Evolutionary conservation across 495 filamentous ascomycete genomes (phyloP), one percentile per base, ranked within the genome.

Genomic region (Haplographium delicatum): DNA sequence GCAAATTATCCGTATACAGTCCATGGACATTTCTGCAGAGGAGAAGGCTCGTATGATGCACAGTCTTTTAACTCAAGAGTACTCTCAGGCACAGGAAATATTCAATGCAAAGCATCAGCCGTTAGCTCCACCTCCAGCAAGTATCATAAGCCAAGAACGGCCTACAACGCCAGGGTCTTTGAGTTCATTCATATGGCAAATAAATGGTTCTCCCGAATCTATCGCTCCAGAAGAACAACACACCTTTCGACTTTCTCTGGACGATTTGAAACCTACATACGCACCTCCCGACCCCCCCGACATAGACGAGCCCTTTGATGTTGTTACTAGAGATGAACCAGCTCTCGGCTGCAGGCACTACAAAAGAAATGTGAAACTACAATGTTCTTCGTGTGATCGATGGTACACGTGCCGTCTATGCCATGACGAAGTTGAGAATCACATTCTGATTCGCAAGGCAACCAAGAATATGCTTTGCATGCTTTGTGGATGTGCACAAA

Each of bases 401-500:
- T 99, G 94, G 94, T 91, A 95, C 58, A 89, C 94, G 0, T 99
- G 93, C 60, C 84, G 93, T 18, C 85, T 96, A 64, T 99, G 93
- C 63, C 93, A 99, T 63, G 91, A 99, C 57, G 83, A 81, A 35
- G 77, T 75, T 19, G 87, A 96, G 64, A 83, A 89, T 60, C 93
- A 98, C 68, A 72, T 68, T 58, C 73, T 99, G 47, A 79, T 85
- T 59, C 82, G 93, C 38, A 80, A 79, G 42, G 84, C 86, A 53
- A 97, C 91, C 22, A 84, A 85, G 67, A 84, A 96, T 63, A 99
- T 99, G 93, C 74, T 97, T 18, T 99, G 93, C 70, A 99, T 99
- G 93, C 74, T 91, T 24, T 99, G 93, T 68, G 83, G 83, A 9
- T 83, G 82, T 58, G 82, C 93, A 9, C 93, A 99, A 60, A 79